Conservation (phyloP, 1,284 basidiomycete genomes). For the Leccinum griseonigrum region DNA sequence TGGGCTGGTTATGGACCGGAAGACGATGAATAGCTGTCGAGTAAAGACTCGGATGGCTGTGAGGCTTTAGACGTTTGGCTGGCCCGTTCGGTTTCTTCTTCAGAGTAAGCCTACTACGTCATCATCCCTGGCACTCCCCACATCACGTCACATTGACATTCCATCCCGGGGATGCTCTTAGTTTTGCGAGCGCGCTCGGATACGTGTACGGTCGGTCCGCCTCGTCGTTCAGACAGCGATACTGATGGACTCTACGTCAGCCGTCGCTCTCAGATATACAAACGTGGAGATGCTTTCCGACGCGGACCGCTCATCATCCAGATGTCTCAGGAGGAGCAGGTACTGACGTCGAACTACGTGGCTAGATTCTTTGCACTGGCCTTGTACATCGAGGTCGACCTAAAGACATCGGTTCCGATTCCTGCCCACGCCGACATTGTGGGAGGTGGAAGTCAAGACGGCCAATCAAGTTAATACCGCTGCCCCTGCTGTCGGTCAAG, state of each 20-base stretch:
- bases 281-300: slow-evolving; percentile 72
- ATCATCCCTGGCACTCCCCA: no score
- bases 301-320: slow-evolving; percentile 66
- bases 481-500: slow-evolving; percentile 59
- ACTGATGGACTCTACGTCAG: slow-evolving; percentile 36
- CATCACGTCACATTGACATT: no score
- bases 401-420: slow-evolving; percentile 66
- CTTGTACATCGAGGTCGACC: slow-evolving; percentile 50
- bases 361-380: slow-evolving; percentile 4
- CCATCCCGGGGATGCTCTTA: slow-evolving; percentile 60
- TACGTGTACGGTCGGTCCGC: slow-evolving; percentile 50
- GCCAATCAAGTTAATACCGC: slow-evolving; percentile 71
- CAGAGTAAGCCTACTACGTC: no score
- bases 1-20: no score
- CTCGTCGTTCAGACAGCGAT: background rate
- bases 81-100: no score
- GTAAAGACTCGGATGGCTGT: no score
- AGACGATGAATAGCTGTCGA: no score
- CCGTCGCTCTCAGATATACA: slow-evolving; percentile 71
- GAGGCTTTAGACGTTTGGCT: no score
- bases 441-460: slow-evolving; percentile 83
- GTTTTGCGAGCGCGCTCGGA: slow-evolving; percentile 73
- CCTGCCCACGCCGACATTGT: slow-evolving; percentile 72
- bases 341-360: slow-evolving; percentile 27
- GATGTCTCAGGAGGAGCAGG: slow-evolving; percentile 82